These are phyloP conservation scores for Xerocomellus intermedius DNA, from an alignment of 768 basidiomycete species.

Conservation along the genomic window DNA sequence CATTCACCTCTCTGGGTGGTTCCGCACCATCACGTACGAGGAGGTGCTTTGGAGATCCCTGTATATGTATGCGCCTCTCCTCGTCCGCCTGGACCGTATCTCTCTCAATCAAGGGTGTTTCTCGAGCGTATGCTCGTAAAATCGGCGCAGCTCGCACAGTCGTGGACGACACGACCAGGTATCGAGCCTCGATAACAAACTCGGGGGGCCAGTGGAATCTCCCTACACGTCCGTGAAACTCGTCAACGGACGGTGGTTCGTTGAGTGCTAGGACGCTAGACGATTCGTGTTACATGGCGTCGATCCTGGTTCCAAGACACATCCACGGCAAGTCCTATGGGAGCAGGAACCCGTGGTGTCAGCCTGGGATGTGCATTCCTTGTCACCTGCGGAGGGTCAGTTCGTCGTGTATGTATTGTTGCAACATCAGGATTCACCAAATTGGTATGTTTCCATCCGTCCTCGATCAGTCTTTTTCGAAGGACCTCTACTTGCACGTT, in stretches of 20 bases:
- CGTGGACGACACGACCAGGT: neutral
- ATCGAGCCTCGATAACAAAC: neutral
- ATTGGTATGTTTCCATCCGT: neutral
- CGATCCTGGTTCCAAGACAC: neutral
- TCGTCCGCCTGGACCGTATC: neutral
- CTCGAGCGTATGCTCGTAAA: slow-evolving; percentile 3
- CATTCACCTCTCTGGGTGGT: no score
- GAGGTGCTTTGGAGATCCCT: neutral
- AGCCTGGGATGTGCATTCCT: neutral
- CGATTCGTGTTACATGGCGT: neutral
- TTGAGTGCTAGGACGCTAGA: neutral
- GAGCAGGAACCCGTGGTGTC: no score
- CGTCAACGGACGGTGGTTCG: neutral
- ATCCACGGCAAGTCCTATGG: no score
- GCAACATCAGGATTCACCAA: no score
- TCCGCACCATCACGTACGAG: neutral
- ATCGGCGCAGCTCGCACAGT: neutral
- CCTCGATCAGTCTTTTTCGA: no score
- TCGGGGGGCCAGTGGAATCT: no score
- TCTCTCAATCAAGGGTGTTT: neutral
- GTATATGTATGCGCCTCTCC: neutral
- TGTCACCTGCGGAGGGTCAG: neutral
- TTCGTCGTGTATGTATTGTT: neutral
- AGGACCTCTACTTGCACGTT: no score
- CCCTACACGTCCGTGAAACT: no score